Evolutionary conservation across 2,329 filamentous ascomycete species (phyloP).

Genomic region (Aspergillus neoniger): DNA sequence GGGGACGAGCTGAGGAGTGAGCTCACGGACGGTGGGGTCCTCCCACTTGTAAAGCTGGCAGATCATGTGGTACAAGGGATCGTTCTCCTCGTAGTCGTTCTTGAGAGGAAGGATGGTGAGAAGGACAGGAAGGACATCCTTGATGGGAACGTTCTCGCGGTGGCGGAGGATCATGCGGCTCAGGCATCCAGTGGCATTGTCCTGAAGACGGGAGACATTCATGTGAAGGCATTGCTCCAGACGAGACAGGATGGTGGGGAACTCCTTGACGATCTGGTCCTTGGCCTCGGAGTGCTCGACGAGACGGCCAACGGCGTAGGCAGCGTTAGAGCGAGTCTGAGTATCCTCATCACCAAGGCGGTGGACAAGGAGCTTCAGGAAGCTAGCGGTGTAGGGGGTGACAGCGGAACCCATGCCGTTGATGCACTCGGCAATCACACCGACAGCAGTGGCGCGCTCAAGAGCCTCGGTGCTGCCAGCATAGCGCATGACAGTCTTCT

Average conservation of each 20-base stretch:
- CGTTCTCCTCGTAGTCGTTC: constrained; percentile 96
- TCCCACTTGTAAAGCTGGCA: constrained; percentile 69
- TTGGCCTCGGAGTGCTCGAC: constrained; percentile 76
- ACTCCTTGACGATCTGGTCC: constrained; percentile 72
- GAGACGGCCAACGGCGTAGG: constrained; percentile 85
- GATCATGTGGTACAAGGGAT: constrained; percentile 87
- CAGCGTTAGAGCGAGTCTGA: constrained; percentile 92
- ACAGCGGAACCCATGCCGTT: constrained; percentile 80
- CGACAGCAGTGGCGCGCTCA: constrained; percentile 86
- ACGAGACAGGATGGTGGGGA: constrained; percentile 76
- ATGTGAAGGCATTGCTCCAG: constrained; percentile 82
- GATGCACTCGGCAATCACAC: constrained; percentile 87
- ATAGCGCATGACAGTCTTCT: constrained; percentile 87
- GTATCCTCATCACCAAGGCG: constrained; percentile 85
- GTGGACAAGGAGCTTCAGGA: constrained; percentile 81
- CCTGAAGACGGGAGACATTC: constrained; percentile 76
- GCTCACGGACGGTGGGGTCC: constrained; percentile 47
- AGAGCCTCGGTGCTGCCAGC: constrained; percentile 81
- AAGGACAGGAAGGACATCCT: constrained; percentile 78
- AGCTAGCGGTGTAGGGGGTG: constrained; percentile 73
- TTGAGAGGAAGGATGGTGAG: constrained; percentile 79
- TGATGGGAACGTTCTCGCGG: constrained; percentile 76
- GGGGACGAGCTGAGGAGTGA: constrained; percentile 50
- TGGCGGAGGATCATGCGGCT: constrained; percentile 89
- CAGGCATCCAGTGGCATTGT: constrained; percentile 91